Evolutionary conservation across 768 basidiomycete species (phyloP), one percentile per base, ranked within the genome.

Genomic region (Kwoniella shandongensis): DNA sequence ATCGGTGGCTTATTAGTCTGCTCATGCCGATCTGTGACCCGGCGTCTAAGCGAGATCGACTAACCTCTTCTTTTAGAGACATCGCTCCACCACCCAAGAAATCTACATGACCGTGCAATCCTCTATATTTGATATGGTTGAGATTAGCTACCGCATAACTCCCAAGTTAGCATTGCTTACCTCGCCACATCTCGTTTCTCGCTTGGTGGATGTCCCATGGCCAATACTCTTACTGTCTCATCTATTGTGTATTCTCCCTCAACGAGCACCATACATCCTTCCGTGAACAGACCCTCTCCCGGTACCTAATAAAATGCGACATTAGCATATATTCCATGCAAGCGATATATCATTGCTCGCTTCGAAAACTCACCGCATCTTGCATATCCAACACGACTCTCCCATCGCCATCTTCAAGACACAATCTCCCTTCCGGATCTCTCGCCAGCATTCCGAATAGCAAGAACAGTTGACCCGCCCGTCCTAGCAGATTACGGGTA

Each of bases 191-290:
- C 86, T 39, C 96, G 81, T 64, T 87, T 83, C 77, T 99, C 96
- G 69, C 92, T 94, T 11, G 96, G 96, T 1, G 96, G 96, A 77
- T 98, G 94, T 1, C 96, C 96, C 59, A 99, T 88, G 18, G 93
- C 96, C 61, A 91, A 84, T 5, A 97, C 90, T 63, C 87, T 83
- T 47, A 99, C 80, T 1, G 83, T 88, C 47, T 87, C 88, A 27
- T 98, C 91, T 58, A 93, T 87, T 0, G 89, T 97, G 72, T 97
- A 99, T 69, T 92, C 89, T 20, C 96, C 96, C 78, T 98, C 96
- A 0, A 97, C 85, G 15, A 99, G 82, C 0, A 91, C 91, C 75
- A 97, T 88, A 57, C 87, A 91, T 0, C 96, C 96, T 76, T 98
- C 96, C 0, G 92, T 96, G 70, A 96, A 98, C 5, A 99, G 75